Base-by-base conservation (phyloP, 345 rosid species). In the Eutrema japonicum region DNA sequence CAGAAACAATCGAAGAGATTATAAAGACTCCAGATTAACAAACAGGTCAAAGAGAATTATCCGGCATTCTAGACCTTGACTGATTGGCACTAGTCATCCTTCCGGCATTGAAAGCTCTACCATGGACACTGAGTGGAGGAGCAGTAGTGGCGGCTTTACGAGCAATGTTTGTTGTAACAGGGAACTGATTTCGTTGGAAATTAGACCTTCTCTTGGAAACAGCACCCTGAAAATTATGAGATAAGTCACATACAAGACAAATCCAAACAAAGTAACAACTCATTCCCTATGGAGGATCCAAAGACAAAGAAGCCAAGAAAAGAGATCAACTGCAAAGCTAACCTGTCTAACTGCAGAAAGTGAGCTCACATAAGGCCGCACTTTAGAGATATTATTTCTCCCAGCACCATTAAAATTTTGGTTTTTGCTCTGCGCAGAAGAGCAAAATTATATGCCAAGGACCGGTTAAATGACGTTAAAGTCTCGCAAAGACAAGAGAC, bases 291-390 rank as follows among this genome's bases (percentile, higher is more conserved):
- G n/a, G n/a, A 18, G 48, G 26, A 27, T 26, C 33, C 26, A 59
- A 47, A 46, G 66, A 48, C 8, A 37, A 54, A 54, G 64, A n/a
- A 66, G 30, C 38, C 45, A 55, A 43, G 51, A 41, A 10, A n/a
- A 47, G 16, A 41, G 3, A 55, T 37, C 22, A 30, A 11, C 12
- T 10, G 5, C 22, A 65, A 47, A 30, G 12, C 52, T 53, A 52
- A 92, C 98, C 91, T 88, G 93, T 71, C 93, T 89, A 81, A 87
- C 81, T 57, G 82, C 72, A 42, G 90, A 83, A 51, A 92, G 77
- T 11, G 93, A 83, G 66, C 84, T 79, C 89, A 86, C 75, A 74
- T 80, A 83, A 26, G 43, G 85, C 37, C 50, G 70, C 79, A 79
- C 80, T 74, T 81, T 90, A 48, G 82, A 58, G n/a, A 54, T n/a